Percentiles rank a stretch among this genome's conserved stretches.
phyloP scores from a whole-genome alignment of 257 asterid species.

The Nicotiana knightiana region DNA sequence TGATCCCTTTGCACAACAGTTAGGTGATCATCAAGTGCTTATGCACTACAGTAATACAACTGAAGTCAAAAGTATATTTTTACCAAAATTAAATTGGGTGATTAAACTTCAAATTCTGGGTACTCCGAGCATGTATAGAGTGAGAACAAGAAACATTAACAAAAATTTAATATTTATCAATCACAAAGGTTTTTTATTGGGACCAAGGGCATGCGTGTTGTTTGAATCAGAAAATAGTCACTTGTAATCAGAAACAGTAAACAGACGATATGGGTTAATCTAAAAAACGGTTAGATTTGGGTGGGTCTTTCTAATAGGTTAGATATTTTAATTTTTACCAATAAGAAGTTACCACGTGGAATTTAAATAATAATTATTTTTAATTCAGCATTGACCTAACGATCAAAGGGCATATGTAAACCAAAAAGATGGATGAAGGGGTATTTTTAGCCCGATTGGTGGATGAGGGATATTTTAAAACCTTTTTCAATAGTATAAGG shows the following conservation, averaged over 20 bases:
- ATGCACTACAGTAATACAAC: slow-evolving; percentile 47
- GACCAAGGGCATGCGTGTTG: slow-evolving; percentile 1
- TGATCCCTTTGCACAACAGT: slow-evolving; percentile 87
- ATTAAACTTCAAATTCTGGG: not conserved
- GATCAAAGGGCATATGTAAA: no score
- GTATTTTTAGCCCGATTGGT: no score
- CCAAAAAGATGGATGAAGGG: no score
- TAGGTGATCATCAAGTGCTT: slow-evolving; percentile 83
- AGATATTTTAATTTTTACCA: no score
- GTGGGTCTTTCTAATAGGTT: no score
- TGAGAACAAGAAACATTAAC: not conserved
- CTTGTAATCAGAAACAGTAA: not conserved
- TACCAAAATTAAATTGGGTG: slow-evolving; percentile 7
- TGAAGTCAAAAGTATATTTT: not conserved
- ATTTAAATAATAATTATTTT: no score
- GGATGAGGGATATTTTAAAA: no score
- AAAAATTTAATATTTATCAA: not conserved
- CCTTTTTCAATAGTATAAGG: no score
- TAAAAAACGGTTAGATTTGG: no score
- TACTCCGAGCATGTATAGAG: not conserved
- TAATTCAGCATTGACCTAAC: no score
- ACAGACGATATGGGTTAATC: no score
- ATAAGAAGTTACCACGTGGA: no score
- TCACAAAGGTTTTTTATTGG: not conserved
- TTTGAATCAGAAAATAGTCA: not conserved